These are phyloP conservation scores for Phytophthora brassicae DNA, from an alignment of 352 stramenopile species.

Conservation along the genomic window DNA sequence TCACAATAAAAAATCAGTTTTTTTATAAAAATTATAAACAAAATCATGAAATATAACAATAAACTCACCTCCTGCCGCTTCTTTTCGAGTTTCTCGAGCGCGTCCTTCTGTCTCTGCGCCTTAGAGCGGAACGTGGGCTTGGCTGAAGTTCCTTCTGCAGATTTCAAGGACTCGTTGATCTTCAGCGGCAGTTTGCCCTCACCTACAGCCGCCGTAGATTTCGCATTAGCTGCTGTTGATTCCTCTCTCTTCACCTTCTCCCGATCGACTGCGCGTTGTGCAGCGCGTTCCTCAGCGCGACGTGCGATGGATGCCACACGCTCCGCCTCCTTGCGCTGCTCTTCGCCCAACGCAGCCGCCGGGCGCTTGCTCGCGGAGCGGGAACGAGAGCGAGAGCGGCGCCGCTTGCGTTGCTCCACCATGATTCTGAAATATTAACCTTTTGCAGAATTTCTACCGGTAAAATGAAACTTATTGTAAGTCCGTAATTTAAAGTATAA, in stretches of 20 bases:
- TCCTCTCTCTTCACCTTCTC: constrained; percentile 28
- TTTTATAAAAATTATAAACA: constrained; percentile 2
- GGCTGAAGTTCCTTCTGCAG: neutral
- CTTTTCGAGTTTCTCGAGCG: constrained; percentile 66
- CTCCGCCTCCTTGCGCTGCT: constrained; percentile 61
- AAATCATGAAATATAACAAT: neutral
- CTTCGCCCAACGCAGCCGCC: constrained; percentile 22
- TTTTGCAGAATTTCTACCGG: too few relatives aligned
- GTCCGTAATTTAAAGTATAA: too few relatives aligned
- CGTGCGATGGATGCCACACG: constrained; percentile 72
- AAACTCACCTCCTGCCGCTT: constrained; percentile 57
- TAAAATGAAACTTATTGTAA: too few relatives aligned
- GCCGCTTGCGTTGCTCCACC: constrained; percentile 43
- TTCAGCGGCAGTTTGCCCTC: constrained; percentile 41
- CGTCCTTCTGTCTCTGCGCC: constrained; percentile 75
- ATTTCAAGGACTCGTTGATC: constrained; percentile 15
- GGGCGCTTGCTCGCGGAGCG: constrained; percentile 25
- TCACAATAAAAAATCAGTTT: constrained; percentile 5
- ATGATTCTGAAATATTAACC: constrained; percentile 14
- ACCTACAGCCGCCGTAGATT: constrained; percentile 16
- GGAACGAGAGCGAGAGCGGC: constrained; percentile 43
- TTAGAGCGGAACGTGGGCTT: constrained; percentile 83
- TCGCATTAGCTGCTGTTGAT: neutral
- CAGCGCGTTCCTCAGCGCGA: constrained; percentile 67
- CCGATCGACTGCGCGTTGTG: constrained; percentile 40